Conservation (phyloP, 1,284 basidiomycete genomes). For the Microbotryum lychnidis-dioicae region DNA sequence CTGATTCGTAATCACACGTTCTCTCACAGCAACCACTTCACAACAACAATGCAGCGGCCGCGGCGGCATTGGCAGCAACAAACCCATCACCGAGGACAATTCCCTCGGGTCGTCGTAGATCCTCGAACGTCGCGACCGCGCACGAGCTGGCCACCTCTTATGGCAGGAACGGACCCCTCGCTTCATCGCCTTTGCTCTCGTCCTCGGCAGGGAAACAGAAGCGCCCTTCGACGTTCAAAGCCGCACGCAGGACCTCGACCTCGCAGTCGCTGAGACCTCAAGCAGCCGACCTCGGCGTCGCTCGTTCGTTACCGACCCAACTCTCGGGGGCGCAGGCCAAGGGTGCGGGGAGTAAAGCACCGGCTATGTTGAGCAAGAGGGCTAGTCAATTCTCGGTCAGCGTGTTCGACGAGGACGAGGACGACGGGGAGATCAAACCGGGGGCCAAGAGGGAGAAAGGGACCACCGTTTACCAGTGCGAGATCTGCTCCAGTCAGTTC, state of each 20-base stretch:
- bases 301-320: neutral
- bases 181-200: neutral
- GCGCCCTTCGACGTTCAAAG: constrained; percentile 7
- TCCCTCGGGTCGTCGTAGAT: too few relatives aligned
- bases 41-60: too few relatives aligned
- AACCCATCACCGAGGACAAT: too few relatives aligned
- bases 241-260: constrained; percentile 8
- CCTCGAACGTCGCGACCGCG: too few relatives aligned
- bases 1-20: too few relatives aligned
- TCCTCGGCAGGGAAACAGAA: constrained; percentile 21
- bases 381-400: neutral
- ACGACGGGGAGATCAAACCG: constrained; percentile 8
- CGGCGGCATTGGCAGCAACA: too few relatives aligned
- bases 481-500: too few relatives aligned
- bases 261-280: neutral
- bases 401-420: neutral
- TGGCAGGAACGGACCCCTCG: too few relatives aligned
- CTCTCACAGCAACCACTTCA: too few relatives aligned
- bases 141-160: too few relatives aligned
- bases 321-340: neutral
- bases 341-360: neutral
- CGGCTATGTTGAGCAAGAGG: neutral
- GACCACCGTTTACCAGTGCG: too few relatives aligned
- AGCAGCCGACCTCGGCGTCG: neutral
- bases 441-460: neutral